These are phyloP conservation scores for Waitea zeae DNA, from an alignment of 1,284 basidiomycete species.

Conservation along the genomic window DNA sequence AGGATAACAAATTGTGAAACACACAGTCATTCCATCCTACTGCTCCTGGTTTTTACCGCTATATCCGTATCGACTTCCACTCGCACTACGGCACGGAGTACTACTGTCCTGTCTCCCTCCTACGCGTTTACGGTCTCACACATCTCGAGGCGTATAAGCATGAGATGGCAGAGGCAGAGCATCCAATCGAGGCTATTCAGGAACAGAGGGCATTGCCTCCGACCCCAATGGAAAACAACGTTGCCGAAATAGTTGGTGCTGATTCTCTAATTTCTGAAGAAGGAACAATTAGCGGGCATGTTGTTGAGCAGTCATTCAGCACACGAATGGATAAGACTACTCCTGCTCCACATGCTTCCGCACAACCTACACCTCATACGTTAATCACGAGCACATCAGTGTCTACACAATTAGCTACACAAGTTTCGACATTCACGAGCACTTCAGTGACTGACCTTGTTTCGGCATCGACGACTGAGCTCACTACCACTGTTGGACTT, in stretches of 20 bases:
- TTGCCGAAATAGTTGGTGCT: background rate
- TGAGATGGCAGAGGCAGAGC: slow-evolving; percentile 63
- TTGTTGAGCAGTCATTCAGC: no score
- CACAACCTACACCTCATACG: no score
- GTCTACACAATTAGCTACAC: background rate
- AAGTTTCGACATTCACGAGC: background rate
- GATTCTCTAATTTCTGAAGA: background rate
- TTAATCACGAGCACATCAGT: no score
- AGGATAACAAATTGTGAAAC: background rate
- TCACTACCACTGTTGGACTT: no score
- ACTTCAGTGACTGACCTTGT: background rate
- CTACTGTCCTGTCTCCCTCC: slow-evolving; percentile 87
- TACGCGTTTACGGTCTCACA: slow-evolving; percentile 91
- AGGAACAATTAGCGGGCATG: background rate
- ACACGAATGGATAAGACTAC: no score
- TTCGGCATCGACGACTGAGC: background rate
- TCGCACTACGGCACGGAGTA: slow-evolving; percentile 92
- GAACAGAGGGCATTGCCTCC: slow-evolving; percentile 10
- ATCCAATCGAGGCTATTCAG: slow-evolving; percentile 30
- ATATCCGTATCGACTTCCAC: slow-evolving; percentile 87
- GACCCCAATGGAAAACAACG: background rate
- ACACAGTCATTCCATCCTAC: slow-evolving; percentile 65
- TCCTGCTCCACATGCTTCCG: background rate
- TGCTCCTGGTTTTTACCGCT: slow-evolving; percentile 75
- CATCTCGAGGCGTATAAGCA: slow-evolving; percentile 94